phyloP scores from a whole-genome alignment of 495 filamentous ascomycete genomes.

The Margaritispora aquatica region DNA sequence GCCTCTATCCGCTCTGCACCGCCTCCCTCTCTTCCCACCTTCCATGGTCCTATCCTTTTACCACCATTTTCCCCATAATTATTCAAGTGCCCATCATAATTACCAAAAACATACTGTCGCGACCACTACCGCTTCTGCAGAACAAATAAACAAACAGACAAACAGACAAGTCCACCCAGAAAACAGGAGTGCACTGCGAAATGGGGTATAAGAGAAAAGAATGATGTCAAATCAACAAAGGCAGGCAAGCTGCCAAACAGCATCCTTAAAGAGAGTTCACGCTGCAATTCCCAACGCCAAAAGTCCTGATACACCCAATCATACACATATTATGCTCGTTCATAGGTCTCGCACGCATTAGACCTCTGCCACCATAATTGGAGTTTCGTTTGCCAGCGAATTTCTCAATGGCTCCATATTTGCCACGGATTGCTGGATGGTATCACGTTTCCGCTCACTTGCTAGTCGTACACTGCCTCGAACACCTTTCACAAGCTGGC shows the following conservation, averaged over 20 bases:
- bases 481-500: conserved; percentile 52
- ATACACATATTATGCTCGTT: not conserved
- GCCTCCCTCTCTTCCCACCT: not conserved
- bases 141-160: not conserved
- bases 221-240: not conserved
- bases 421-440: not conserved
- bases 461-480: conserved; percentile 29
- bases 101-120: not conserved
- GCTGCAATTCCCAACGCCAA: not conserved
- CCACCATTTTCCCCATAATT: not conserved
- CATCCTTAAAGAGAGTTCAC: not conserved
- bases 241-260: not conserved
- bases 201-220: conserved; percentile 12
- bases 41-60: not conserved
- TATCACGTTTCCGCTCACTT: conserved; percentile 15
- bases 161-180: not conserved
- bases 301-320: not conserved
- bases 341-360: not conserved
- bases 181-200: conserved; percentile 5
- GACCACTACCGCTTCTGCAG: too few species aligned
- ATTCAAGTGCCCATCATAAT: conserved; percentile 3
- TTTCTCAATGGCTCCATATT: not conserved
- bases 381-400: not conserved
- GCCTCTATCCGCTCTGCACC: not conserved
- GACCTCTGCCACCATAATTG: conserved; percentile 6